Conservation (phyloP, 352 stramenopile genomes). For the Pythium volutum region DNA sequence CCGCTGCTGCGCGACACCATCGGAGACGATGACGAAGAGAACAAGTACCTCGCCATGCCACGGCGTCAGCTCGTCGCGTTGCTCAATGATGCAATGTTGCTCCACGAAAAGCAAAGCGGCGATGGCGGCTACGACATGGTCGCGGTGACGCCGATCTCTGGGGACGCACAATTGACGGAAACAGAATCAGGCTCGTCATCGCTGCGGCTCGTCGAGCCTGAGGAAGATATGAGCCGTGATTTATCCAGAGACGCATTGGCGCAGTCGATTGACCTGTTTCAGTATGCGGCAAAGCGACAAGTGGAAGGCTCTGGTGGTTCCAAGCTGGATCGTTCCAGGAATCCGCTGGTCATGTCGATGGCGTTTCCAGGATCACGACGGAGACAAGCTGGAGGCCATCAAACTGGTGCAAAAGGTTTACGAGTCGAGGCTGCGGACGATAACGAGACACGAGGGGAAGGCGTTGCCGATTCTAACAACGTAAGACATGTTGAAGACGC, state of each 20-base stretch:
- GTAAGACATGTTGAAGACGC: not conserved
- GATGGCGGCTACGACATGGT: not conserved
- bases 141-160: not conserved
- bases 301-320: not conserved
- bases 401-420: not conserved
- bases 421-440: not conserved
- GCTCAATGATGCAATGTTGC: slow-evolving; percentile 36
- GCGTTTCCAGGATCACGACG: slow-evolving; percentile 3
- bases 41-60: slow-evolving; percentile 48
- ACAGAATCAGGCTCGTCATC: not conserved
- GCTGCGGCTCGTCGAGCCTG: slow-evolving; percentile 5
- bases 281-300: not conserved
- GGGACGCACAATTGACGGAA: not conserved
- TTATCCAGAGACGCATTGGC: not conserved
- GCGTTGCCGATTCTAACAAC: not conserved
- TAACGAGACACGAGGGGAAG: slow-evolving; percentile 8
- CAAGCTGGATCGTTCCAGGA: not conserved
- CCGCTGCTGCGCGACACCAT: slow-evolving; percentile 45
- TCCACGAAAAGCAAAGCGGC: slow-evolving; percentile 7
- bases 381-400: not conserved
- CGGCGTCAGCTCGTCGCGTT: slow-evolving; percentile 37
- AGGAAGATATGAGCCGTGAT: not conserved
- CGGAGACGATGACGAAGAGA: slow-evolving; percentile 29
- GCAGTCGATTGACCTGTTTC: slow-evolving; percentile 12
- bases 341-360: slow-evolving; percentile 36